These are phyloP conservation scores for Coniochaeta sp. DNA, from an alignment of 2,329 filamentous ascomycete species.

Conservation along the genomic window DNA sequence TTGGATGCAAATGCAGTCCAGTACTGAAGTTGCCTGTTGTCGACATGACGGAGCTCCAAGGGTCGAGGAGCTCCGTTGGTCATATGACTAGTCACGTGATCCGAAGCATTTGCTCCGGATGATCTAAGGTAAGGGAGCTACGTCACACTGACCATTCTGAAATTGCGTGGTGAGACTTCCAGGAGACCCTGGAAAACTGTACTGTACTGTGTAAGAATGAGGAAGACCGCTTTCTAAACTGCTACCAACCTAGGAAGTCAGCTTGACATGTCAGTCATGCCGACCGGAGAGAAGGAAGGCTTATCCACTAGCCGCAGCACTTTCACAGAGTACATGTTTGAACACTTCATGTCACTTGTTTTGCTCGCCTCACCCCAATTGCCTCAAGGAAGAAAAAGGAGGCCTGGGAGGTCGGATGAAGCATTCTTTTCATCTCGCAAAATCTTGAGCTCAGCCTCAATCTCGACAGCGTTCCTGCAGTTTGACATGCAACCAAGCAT, in stretches of 20 bases:
- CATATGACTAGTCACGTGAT: neutral
- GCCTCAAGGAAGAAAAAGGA: neutral
- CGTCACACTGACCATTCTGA: neutral
- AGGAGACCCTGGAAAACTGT: neutral
- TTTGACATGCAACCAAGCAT: neutral
- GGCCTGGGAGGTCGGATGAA: neutral
- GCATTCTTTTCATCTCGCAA: neutral
- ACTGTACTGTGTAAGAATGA: no score
- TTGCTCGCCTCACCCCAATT: neutral
- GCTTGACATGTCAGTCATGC: neutral
- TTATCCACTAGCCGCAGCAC: neutral
- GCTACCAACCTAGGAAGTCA: neutral
- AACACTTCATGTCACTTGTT: neutral
- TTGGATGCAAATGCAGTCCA: neutral
- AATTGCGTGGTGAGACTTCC: neutral
- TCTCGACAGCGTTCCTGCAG: neutral
- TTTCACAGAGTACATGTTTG: neutral
- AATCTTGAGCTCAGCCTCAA: neutral
- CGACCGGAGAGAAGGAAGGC: neutral
- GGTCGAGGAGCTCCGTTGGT: neutral
- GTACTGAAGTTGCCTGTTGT: neutral
- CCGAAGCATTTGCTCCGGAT: neutral
- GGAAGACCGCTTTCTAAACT: neutral
- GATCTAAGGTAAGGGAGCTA: neutral
- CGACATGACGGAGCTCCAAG: neutral